A percentile compares a stretch with the other conserved stretches of the same genome.
phyloP scores from a whole-genome alignment of 176 grass and related monocot species.

The Oryza brachyantha region DNA sequence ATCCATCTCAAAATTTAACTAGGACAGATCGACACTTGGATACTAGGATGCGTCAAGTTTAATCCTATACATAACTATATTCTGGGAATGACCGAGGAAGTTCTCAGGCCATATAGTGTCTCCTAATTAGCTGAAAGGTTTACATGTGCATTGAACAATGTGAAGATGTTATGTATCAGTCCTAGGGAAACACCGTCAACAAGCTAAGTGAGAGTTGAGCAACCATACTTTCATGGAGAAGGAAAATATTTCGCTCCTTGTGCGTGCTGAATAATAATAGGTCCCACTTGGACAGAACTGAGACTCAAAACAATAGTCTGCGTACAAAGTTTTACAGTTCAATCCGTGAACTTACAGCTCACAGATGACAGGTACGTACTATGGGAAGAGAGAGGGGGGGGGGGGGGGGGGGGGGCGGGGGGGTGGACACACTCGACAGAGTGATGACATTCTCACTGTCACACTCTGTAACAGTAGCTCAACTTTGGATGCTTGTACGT shows the following conservation, averaged over 20 bases:
- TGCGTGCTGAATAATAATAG: background rate
- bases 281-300: background rate
- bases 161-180: too few species aligned
- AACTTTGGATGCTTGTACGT: background rate
- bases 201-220: background rate
- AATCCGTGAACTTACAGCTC: slow-evolving; percentile 11
- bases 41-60: too few species aligned
- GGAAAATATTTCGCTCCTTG: background rate
- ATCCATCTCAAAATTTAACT: too few species aligned
- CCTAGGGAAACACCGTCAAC: too few species aligned
- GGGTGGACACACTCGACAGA: background rate
- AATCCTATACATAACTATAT: too few species aligned
- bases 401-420: too few species aligned
- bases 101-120: too few species aligned
- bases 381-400: background rate
- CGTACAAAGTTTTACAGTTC: background rate
- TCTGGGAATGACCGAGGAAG: too few species aligned
- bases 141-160: too few species aligned
- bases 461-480: background rate
- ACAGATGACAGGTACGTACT: background rate
- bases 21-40: too few species aligned
- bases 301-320: background rate
- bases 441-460: background rate
- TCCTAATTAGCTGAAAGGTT: too few species aligned
- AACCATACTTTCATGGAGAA: background rate